Conservation (phyloP, 1,284 basidiomycete species). For the Exsudoporus floridanus region DNA sequence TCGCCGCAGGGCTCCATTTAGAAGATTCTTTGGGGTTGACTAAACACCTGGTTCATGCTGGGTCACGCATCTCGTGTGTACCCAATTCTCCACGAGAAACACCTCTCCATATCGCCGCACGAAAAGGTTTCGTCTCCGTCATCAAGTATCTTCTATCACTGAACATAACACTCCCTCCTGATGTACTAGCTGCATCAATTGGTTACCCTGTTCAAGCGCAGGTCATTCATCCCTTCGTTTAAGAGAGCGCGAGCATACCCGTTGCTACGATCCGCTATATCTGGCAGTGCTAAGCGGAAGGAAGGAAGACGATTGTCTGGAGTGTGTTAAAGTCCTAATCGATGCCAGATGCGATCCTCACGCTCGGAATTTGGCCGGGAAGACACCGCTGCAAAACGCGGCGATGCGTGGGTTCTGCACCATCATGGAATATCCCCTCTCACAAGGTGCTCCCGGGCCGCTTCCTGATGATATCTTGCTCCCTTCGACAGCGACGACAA, state of each 20-base stretch:
- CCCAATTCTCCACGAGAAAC: neutral
- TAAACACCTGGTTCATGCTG: neutral
- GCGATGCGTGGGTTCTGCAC: neutral
- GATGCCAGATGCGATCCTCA: neutral
- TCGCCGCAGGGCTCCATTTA: neutral
- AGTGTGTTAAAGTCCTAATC: neutral
- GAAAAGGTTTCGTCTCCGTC: neutral
- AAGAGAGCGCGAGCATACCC: neutral
- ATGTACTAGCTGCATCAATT: constrained; percentile 5
- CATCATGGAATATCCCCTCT: constrained; percentile 3
- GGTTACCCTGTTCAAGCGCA: neutral
- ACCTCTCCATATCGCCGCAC: constrained; percentile 4
- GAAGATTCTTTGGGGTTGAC: neutral
- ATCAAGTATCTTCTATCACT: constrained; percentile 7
- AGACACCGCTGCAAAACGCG: neutral
- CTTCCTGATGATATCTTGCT: neutral
- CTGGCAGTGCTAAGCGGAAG: neutral
- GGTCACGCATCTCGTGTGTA: neutral
- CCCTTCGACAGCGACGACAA: neutral
- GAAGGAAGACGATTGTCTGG: neutral
- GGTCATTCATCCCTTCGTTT: neutral
- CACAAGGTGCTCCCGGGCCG: neutral
- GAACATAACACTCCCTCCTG: neutral
- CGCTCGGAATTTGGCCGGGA: neutral
- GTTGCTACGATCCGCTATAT: neutral